Evolutionary conservation across 306 rosid species (phyloP).

Genomic region (Chamaecrista fasciculata): DNA sequence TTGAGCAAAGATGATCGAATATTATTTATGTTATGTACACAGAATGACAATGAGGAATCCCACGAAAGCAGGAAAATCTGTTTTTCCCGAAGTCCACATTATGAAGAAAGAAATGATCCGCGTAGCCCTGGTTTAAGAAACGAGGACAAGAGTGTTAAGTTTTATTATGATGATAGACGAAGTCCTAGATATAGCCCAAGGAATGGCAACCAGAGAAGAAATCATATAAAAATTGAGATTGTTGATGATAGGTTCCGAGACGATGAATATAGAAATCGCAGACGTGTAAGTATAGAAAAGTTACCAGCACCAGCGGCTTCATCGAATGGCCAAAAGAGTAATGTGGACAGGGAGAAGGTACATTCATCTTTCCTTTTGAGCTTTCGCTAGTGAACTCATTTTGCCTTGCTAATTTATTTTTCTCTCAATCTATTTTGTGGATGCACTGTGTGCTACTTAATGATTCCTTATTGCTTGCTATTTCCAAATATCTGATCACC

Average conservation of each 20-base stretch:
- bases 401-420: background rate
- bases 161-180: slow-evolving; percentile 62
- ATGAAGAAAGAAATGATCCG: slow-evolving; percentile 29
- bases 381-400: background rate
- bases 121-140: slow-evolving; percentile 39
- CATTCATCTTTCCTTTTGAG: slow-evolving; percentile 24
- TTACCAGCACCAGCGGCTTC: slow-evolving; percentile 37
- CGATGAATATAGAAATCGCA: slow-evolving; percentile 37
- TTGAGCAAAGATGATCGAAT: no score
- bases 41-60: slow-evolving; percentile 54
- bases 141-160: slow-evolving; percentile 38
- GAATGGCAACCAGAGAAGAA: slow-evolving; percentile 40
- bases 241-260: slow-evolving; percentile 83
- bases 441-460: background rate
- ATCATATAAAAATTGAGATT: slow-evolving; percentile 61
- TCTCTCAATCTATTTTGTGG: background rate
- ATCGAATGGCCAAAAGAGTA: slow-evolving; percentile 34
- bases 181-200: slow-evolving; percentile 61
- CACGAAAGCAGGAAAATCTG: slow-evolving; percentile 37
- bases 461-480: background rate
- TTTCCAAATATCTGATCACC: background rate
- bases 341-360: slow-evolving; percentile 14
- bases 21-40: no score
- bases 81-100: slow-evolving; percentile 29
- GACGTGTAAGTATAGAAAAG: slow-evolving; percentile 41